Evolutionary conservation across 116 monocot genomes (phyloP).

Genomic region (Iris pallida): DNA sequence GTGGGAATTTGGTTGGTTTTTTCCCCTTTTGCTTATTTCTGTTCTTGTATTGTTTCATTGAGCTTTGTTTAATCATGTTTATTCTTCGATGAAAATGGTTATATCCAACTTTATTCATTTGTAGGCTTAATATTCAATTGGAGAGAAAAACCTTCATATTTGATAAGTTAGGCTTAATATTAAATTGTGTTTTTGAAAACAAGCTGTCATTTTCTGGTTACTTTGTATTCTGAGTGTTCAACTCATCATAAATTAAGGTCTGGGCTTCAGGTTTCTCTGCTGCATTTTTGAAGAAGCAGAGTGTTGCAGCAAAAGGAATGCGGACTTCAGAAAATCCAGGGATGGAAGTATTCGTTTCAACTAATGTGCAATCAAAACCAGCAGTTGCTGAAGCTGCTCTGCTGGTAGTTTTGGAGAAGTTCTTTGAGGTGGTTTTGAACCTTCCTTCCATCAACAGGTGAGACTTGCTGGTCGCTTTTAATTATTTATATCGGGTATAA

Average conservation of each 20-base stretch:
- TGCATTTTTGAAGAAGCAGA: slow-evolving; percentile 86
- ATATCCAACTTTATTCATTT: too few relatives aligned
- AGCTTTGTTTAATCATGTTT: too few relatives aligned
- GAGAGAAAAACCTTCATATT: not conserved
- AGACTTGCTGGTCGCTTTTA: not conserved
- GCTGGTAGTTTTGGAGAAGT: slow-evolving; percentile 59
- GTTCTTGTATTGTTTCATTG: too few relatives aligned
- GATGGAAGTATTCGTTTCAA: slow-evolving; percentile 6
- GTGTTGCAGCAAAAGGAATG: slow-evolving; percentile 60
- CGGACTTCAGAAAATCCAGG: slow-evolving; percentile 12
- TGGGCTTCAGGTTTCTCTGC: slow-evolving; percentile 98
- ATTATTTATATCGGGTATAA: too few relatives aligned
- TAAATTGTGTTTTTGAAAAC: not conserved
- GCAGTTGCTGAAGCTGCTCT: slow-evolving; percentile 51
- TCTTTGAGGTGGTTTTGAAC: slow-evolving; percentile 80
- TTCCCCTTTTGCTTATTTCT: too few relatives aligned
- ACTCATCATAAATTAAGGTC: slow-evolving; percentile 34
- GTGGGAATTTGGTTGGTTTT: not conserved
- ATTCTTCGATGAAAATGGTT: too few relatives aligned
- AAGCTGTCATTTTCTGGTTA: too few relatives aligned
- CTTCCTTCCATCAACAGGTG: slow-evolving; percentile 90
- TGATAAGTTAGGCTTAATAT: not conserved
- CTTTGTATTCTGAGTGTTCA: not conserved
- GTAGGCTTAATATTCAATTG: too few relatives aligned
- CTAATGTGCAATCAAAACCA: slow-evolving; percentile 37